Evolutionary conservation across 495 filamentous ascomycete species (phyloP).

Genomic region (Aspergillus asperescens): DNA sequence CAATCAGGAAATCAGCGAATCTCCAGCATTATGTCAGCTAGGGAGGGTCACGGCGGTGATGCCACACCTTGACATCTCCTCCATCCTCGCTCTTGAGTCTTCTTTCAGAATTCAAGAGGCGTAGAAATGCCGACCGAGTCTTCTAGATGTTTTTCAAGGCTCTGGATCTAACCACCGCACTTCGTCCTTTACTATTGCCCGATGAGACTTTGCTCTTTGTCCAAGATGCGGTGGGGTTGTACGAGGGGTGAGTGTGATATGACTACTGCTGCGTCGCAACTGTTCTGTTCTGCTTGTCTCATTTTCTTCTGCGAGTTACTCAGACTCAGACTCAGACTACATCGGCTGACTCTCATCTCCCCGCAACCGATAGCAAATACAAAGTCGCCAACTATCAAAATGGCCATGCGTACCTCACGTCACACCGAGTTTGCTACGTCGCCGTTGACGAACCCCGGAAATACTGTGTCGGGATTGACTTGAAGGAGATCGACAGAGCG

Average conservation of each 20-base stretch:
- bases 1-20: neutral
- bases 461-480: slow-evolving; percentile 74
- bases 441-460: slow-evolving; percentile 83
- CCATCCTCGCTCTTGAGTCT: neutral
- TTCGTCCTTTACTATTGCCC: slow-evolving; percentile 82
- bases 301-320: neutral
- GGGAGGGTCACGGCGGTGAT: neutral
- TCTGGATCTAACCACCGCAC: slow-evolving; percentile 89
- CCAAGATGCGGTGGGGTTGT: slow-evolving; percentile 93
- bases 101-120: slow-evolving; percentile 5
- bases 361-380: slow-evolving; percentile 60
- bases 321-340: neutral
- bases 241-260: slow-evolving; percentile 73
- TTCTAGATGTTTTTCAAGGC: slow-evolving; percentile 91
- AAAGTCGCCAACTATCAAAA: slow-evolving; percentile 93
- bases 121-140: slow-evolving; percentile 37
- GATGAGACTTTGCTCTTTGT: slow-evolving; percentile 92
- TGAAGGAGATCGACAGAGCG: slow-evolving; percentile 85
- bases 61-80: neutral
- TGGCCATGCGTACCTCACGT: slow-evolving; percentile 93
- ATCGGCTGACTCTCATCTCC: slow-evolving; percentile 12
- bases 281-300: neutral
- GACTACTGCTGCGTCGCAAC: neutral
- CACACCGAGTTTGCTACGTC: slow-evolving; percentile 91
- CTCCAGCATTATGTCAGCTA: slow-evolving; percentile 12